These are phyloP conservation scores for Pyrenochaeta sp. DNA, from an alignment of 2,329 filamentous ascomycete genomes.

Conservation along the genomic window DNA sequence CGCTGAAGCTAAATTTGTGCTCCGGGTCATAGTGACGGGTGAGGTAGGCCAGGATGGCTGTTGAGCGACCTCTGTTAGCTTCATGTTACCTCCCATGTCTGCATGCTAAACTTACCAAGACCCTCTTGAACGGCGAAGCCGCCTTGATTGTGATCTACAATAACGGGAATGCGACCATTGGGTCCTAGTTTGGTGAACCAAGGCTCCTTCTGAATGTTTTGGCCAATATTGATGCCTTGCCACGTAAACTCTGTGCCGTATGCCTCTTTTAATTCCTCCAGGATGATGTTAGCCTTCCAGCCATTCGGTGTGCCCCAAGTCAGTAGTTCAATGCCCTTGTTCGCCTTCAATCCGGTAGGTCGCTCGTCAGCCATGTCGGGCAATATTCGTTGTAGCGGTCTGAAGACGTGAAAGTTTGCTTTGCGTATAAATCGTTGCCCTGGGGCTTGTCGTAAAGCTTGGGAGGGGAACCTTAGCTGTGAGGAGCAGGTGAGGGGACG, in stretches of 20 bases:
- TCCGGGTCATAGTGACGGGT: conserved; percentile 58
- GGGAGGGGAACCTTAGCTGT: conserved; percentile 19
- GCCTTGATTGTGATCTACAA: conserved; percentile 71
- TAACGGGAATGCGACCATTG: conserved; percentile 72
- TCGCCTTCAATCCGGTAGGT: conserved; percentile 67
- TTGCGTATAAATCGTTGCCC: conserved; percentile 12
- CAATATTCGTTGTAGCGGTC: conserved; percentile 20
- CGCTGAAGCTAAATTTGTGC: conserved; percentile 56
- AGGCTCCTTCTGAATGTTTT: conserved; percentile 72
- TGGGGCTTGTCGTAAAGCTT: conserved; percentile 20
- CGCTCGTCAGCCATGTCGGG: conserved; percentile 42
- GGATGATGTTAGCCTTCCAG: conserved; percentile 67
- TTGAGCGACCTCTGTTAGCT: conserved; percentile 11
- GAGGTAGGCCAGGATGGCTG: conserved; percentile 55
- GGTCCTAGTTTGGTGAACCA: conserved; percentile 71
- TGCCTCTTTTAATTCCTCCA: conserved; percentile 72
- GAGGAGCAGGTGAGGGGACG: conserved; percentile 19
- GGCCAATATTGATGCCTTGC: conserved; percentile 65
- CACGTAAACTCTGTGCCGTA: conserved; percentile 68
- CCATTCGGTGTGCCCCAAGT: conserved; percentile 62
- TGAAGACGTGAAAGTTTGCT: conserved; percentile 32
- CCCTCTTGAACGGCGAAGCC: conserved; percentile 63
- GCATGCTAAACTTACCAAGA: conserved; percentile 30
- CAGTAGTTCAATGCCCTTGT: conserved; percentile 71
- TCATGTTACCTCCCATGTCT: not conserved